Evolutionary conservation across 306 rosid species (phyloP), one percentile per base, ranked within the genome.

Genomic region (Glycine soja): DNA sequence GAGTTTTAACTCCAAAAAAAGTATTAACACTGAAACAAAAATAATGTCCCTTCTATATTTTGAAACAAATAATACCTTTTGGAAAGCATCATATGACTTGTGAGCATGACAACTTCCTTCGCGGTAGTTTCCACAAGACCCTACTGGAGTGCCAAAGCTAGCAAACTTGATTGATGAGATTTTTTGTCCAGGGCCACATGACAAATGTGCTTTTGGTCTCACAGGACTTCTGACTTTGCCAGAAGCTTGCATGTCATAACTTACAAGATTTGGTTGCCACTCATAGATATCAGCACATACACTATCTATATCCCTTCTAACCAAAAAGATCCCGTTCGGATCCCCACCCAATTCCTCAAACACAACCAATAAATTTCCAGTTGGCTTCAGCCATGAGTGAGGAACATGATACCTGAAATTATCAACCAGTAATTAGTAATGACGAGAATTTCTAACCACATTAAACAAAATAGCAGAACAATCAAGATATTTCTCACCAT

Each of bases 101-200:
- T 95, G 97, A 12, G 99, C 98, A 52, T 93, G 99, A 81, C 99
- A 95, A 56, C 73, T 83, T 82, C 99, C 99, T 82, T 95, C 94
- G 0, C 79, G 92, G 81, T 81, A 95, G 86, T 88, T 88, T 82
- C 99, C 98, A 57, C 99, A 95, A 46, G 83, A 75, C 6, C 99
- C 99, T 80, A 86, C 90, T 0, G 99, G 98, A 2, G 92, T 95
- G 51, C 99, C 99, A 8, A 93, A 95, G 93, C 99, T 95, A 74
- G 99, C 98, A 51, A 95, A 95, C 85, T 95, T 93, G 78, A 95
- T 92, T 13, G 92, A 88, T 24, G 99, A 86, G 53, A 95, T 93
- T 68, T 89, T 92, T 86, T 95, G 98, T 53, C 97, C 97, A 1
- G 81, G 85, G 68, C 94, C 97, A 70, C 99, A 95, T 48, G 90